Evolutionary conservation across 2,329 filamentous ascomycete species (phyloP).

Genomic region (Colletotrichum abscissum): DNA sequence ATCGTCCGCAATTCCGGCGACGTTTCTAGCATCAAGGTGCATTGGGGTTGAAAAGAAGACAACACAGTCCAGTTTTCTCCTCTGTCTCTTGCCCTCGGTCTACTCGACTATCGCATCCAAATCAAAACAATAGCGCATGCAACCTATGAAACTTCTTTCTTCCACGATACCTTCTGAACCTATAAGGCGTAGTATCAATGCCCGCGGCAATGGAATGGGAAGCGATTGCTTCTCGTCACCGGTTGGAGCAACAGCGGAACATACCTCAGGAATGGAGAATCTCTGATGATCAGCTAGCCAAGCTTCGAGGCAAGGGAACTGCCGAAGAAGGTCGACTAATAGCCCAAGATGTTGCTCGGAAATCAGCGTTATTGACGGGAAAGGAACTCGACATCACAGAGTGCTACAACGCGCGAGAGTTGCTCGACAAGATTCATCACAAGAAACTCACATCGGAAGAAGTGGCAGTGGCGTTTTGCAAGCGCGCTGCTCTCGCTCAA

Average conservation of each 20-base stretch:
- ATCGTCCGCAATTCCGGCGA: neutral
- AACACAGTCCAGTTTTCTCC: neutral
- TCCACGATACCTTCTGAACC: neutral
- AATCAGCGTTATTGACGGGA: conserved; percentile 34
- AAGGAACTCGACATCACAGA: conserved; percentile 40
- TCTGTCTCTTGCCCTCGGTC: neutral
- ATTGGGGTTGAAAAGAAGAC: neutral
- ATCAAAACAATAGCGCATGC: neutral
- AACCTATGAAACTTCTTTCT: too few species aligned
- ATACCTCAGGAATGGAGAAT: conserved; percentile 35
- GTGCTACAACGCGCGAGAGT: conserved; percentile 28
- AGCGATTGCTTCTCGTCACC: conserved; percentile 29
- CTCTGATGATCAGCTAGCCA: conserved; percentile 1
- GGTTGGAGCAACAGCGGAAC: conserved; percentile 13
- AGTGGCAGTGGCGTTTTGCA: conserved; percentile 42
- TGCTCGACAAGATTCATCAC: conserved; percentile 35
- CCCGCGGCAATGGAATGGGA: conserved; percentile 25
- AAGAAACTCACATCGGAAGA: conserved; percentile 39
- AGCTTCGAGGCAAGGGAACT: conserved; percentile 24
- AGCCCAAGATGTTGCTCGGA: conserved; percentile 17
- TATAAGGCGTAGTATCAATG: neutral
- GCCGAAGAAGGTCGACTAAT: conserved; percentile 27
- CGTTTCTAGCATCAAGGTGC: neutral
- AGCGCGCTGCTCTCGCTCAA: conserved; percentile 43
- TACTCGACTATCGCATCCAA: neutral